Percentiles rank a stretch among this genome's conserved stretches.
These are phyloP conservation scores for Auriscalpium vulgare DNA, from an alignment of 768 basidiomycete genomes.

Conservation along the genomic window DNA sequence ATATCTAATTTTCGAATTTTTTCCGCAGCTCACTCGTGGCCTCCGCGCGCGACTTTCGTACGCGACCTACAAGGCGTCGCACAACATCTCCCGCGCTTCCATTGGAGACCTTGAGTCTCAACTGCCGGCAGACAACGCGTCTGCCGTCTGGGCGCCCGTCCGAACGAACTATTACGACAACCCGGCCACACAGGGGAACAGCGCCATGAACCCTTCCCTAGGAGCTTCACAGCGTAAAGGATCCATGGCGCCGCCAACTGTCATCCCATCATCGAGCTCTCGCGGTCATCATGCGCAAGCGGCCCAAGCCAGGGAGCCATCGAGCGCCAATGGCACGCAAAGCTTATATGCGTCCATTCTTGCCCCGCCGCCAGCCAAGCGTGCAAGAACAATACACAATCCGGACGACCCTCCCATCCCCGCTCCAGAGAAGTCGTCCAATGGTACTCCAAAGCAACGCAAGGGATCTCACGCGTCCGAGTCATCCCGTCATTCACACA, in stretches of 20 bases:
- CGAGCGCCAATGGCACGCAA: constrained; percentile 36
- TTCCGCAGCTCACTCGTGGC: constrained; percentile 64
- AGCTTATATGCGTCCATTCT: constrained; percentile 70
- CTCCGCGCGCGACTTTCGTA: constrained; percentile 76
- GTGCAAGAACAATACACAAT: constrained; percentile 74
- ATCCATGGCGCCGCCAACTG: constrained; percentile 37
- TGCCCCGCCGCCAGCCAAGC: constrained; percentile 67
- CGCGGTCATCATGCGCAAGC: constrained; percentile 6
- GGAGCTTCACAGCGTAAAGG: constrained; percentile 23
- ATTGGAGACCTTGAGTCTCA: constrained; percentile 69
- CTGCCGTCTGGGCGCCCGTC: constrained; percentile 17
- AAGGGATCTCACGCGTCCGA: constrained; percentile 15
- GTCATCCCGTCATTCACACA: constrained; percentile 2
- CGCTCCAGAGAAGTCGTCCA: constrained; percentile 31
- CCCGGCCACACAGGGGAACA: constrained; percentile 41
- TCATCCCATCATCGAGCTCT: constrained; percentile 11
- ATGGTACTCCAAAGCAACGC: constrained; percentile 17
- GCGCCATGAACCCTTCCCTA: constrained; percentile 23
- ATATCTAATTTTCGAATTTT: constrained; percentile 16
- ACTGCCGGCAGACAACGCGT: constrained; percentile 31
- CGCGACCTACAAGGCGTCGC: constrained; percentile 76
- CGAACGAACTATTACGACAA: constrained; percentile 41
- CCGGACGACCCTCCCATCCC: constrained; percentile 59
- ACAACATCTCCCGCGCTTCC: constrained; percentile 59
- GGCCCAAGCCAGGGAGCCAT: constrained; percentile 19